Conservation (phyloP, 352 stramenopile genomes). For the Globisporangium camurandrum region DNA sequence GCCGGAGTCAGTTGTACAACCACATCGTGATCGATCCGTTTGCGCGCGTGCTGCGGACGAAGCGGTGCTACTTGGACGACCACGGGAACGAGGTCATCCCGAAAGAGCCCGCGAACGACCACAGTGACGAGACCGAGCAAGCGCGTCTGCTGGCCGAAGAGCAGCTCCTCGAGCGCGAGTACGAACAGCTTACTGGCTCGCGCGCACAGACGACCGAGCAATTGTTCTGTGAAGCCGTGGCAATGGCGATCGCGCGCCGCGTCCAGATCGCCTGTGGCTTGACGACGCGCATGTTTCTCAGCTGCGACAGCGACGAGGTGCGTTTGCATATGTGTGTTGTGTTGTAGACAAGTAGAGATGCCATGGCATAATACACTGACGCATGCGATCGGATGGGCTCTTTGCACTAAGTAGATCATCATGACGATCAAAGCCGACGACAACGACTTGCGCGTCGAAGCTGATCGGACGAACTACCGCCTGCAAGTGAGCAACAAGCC, state of each 20-base stretch:
- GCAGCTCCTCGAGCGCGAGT: constrained; percentile 47
- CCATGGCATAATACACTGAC: neutral
- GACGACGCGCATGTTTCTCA: constrained; percentile 78
- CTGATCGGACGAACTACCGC: constrained; percentile 60
- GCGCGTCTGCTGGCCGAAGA: constrained; percentile 27
- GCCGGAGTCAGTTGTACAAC: constrained; percentile 19
- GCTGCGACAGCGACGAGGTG: constrained; percentile 50
- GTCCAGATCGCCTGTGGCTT: constrained; percentile 72
- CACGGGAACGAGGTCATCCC: constrained; percentile 32
- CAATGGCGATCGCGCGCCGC: constrained; percentile 46
- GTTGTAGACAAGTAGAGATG: neutral
- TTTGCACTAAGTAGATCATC: constrained; percentile 31
- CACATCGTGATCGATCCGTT: constrained; percentile 68
- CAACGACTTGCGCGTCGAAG: constrained; percentile 60
- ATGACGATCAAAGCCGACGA: constrained; percentile 79
- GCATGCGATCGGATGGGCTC: neutral
- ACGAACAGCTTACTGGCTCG: constrained; percentile 41
- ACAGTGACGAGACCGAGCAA: constrained; percentile 46
- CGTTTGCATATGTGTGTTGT: neutral
- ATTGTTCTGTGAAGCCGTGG: constrained; percentile 64
- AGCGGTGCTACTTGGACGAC: constrained; percentile 69
- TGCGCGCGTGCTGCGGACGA: constrained; percentile 54
- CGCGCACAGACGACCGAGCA: constrained; percentile 35
- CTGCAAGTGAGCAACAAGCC: constrained; percentile 73
- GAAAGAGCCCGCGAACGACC: constrained; percentile 29